phyloP scores from a whole-genome alignment of 2,329 filamentous ascomycete genomes.

The Anthostomella pinea region DNA sequence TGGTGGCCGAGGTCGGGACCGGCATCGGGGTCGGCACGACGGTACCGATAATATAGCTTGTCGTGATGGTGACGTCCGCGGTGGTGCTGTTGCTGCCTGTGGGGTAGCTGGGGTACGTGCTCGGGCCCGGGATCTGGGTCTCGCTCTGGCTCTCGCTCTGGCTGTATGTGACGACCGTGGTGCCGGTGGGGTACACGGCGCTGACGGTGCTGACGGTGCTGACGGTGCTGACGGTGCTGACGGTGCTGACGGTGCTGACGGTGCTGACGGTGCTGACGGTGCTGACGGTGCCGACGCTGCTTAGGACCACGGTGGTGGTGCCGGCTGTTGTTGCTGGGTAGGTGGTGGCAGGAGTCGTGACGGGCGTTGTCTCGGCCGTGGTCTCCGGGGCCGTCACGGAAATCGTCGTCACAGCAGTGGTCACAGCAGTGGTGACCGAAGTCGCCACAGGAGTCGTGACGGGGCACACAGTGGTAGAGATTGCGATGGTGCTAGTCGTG shows the following conservation, averaged over 20 bases:
- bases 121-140: background rate
- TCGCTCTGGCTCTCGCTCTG: background rate
- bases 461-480: constrained; percentile 18
- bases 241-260: background rate
- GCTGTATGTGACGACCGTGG: background rate
- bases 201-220: background rate
- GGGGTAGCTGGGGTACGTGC: constrained; percentile 5
- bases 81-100: background rate
- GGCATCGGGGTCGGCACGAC: background rate
- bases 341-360: constrained; percentile 5
- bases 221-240: background rate
- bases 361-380: constrained; percentile 1
- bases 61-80: background rate
- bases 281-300: background rate
- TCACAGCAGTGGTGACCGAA: constrained; percentile 5
- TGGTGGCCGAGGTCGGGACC: background rate
- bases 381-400: constrained; percentile 1
- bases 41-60: background rate
- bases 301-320: background rate
- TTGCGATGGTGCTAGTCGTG: constrained; percentile 15
- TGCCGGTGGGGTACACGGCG: background rate
- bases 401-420: constrained; percentile 9
- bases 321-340: background rate
- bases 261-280: background rate
- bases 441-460: constrained; percentile 4